Conservation (phyloP, 2,329 filamentous ascomycete species). For the Cercospora janseana region DNA sequence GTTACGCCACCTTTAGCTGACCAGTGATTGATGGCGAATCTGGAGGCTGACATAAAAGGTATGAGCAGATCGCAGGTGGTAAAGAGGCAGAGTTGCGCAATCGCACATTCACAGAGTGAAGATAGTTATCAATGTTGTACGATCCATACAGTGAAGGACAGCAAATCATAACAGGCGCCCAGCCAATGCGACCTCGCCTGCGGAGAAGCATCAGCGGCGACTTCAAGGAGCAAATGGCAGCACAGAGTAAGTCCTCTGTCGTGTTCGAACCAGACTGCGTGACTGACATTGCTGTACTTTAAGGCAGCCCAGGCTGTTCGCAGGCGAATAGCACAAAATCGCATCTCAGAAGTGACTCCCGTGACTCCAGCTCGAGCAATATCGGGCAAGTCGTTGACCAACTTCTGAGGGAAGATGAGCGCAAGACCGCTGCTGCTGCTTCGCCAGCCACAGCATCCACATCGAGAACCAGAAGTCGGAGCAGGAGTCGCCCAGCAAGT, state of each 20-base stretch:
- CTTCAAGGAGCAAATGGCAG: not conserved
- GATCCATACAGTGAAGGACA: not conserved
- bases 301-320: not conserved
- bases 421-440: not conserved
- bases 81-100: not conserved
- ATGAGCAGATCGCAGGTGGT: no score
- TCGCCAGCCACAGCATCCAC: not conserved
- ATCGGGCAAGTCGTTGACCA: conserved; percentile 11
- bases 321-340: not conserved
- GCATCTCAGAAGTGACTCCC: not conserved
- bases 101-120: not conserved
- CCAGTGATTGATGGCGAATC: no score
- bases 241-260: not conserved
- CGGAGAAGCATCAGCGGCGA: not conserved
- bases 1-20: no score
- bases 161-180: not conserved
- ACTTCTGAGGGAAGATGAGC: conserved; percentile 8
- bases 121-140: not conserved
- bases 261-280: not conserved
- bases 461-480: conserved; percentile 11
- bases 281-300: no score
- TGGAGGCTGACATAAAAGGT: no score
- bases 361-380: not conserved
- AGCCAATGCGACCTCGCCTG: not conserved
- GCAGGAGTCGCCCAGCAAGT: conserved; percentile 4